Evolutionary conservation across 345 rosid species (phyloP), one percentile per base, ranked within the genome.

Genomic region (Mangifera indica): DNA sequence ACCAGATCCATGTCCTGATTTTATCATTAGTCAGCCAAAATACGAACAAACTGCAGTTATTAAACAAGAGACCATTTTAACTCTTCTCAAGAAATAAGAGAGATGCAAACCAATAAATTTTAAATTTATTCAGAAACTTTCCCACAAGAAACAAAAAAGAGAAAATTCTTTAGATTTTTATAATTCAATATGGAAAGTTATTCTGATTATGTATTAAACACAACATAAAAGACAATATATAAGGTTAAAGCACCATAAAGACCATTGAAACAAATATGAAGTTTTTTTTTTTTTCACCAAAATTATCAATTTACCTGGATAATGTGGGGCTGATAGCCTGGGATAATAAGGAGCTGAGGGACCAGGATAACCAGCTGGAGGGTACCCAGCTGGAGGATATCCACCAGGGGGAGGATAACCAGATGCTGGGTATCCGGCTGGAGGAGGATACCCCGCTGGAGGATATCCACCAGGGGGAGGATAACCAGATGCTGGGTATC

Each of bases 401-500:
- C 85, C 90, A 46, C 85, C n/a, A n/a, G n/a, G n/a, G n/a, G n/a
- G n/a, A n/a, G n/a, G n/a, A n/a, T n/a, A n/a, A n/a, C n/a, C n/a
- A n/a, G n/a, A n/a, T n/a, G n/a, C n/a, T n/a, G n/a, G n/a, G n/a
- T n/a, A n/a, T n/a, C n/a, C n/a, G n/a, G n/a, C n/a, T n/a, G n/a
- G n/a, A n/a, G n/a, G n/a, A n/a, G n/a, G n/a, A n/a, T n/a, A n/a
- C n/a, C n/a, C n/a, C n/a, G 82, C 77, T 66, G 49, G 82, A 61
- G 90, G 92, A 26, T 90, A 84, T 0, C 85, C 90, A 46, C 85
- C 87, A 1, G 85, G 87, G 32, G 79, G 84, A 37, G 86, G 87
- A n/a, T 89, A 87, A 17, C 84, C 92, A 4, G 78, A 77, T 0
- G 83, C 90, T 4, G 93, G 92, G 59, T 89, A 91, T 10, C 89